These are phyloP conservation scores for Scheffersomyces quercinus DNA, from an alignment of 1,139 yeast species.

Conservation along the genomic window DNA sequence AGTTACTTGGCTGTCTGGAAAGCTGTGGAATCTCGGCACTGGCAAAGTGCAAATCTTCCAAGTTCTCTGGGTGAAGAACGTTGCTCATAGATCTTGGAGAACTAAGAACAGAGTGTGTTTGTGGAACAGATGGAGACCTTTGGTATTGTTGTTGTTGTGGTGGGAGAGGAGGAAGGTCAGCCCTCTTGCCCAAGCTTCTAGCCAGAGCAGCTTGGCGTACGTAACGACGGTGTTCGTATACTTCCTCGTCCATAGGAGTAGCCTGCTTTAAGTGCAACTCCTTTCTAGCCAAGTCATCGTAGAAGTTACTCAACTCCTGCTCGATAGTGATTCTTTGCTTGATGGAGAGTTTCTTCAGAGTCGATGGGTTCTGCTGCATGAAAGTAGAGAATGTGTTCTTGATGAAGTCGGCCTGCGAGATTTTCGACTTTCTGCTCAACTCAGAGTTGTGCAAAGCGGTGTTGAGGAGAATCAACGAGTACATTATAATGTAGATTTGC, in stretches of 20 bases:
- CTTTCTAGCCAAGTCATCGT: slow-evolving; percentile 39
- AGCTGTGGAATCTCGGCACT: slow-evolving; percentile 16
- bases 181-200: background rate
- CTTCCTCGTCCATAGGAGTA: slow-evolving; percentile 7
- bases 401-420: slow-evolving; percentile 52
- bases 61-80: too few relatives aligned
- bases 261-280: slow-evolving; percentile 44
- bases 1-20: slow-evolving; percentile 32
- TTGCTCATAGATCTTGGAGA: too few relatives aligned
- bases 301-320: slow-evolving; percentile 41
- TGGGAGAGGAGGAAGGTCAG: background rate
- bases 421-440: slow-evolving; percentile 39
- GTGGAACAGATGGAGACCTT: too few relatives aligned
- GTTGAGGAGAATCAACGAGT: slow-evolving; percentile 71
- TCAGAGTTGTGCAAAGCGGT: slow-evolving; percentile 64
- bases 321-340: slow-evolving; percentile 46
- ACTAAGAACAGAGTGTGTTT: too few relatives aligned
- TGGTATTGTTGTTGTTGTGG: background rate
- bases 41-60: background rate
- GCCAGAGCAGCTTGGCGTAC: background rate
- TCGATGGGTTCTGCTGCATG: slow-evolving; percentile 35
- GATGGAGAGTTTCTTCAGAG: slow-evolving; percentile 31
- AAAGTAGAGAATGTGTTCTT: slow-evolving; percentile 52
- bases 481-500: slow-evolving; percentile 71
- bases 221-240: background rate